Base-by-base conservation (phyloP, 208 protist species). In the Leishmania aethiopica region DNA sequence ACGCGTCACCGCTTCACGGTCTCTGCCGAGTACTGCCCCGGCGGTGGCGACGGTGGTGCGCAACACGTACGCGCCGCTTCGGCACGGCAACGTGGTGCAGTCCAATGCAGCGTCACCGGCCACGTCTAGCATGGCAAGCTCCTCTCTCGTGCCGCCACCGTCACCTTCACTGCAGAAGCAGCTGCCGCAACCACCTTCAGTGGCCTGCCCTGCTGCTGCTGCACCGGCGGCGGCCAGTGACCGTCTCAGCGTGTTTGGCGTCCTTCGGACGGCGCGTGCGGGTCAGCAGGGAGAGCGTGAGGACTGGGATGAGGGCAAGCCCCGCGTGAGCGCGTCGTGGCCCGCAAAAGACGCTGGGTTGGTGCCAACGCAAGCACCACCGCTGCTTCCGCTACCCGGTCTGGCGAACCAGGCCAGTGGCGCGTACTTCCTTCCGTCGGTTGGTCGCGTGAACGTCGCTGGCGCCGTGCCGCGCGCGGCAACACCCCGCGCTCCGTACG, bases 191-290 rank as follows among this genome's bases (percentile, higher is more conserved):
- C 35, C 32, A 37, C 35, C 22, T 11, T n/a, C 51, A 28, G 51
- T 32, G 13, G n/a, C 71, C 25, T 42, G 3, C 47, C 25, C 32
- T 59, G 71, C 25, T 28, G 71, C n/a, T 35, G 25, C 47, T 35
- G 25, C 47, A 28, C n/a, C 25, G 13, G 15, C 47, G 2, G 10
- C 3, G 32, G 45, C 8, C 37, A 66, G 8, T 62, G 55, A 22
- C 1, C 37, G 22, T 35, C 55, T 71, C n/a, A 79, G 80, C 55
- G 82, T 92, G 2, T 83, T 84, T 25, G 87, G 85, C 1, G 90
- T 86, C n/a, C 86, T 94, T 28, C 87, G 82, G 0, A 75, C 75
- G 13, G 86, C 85, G 57, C 87, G 85, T 1, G 78, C 71, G 28
- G 81, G 73, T 17, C 84, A 86, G 77, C 70, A 81, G 11, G 86